Base-by-base conservation (phyloP, 441 rosid species). In the Pelargonium australe region DNA sequence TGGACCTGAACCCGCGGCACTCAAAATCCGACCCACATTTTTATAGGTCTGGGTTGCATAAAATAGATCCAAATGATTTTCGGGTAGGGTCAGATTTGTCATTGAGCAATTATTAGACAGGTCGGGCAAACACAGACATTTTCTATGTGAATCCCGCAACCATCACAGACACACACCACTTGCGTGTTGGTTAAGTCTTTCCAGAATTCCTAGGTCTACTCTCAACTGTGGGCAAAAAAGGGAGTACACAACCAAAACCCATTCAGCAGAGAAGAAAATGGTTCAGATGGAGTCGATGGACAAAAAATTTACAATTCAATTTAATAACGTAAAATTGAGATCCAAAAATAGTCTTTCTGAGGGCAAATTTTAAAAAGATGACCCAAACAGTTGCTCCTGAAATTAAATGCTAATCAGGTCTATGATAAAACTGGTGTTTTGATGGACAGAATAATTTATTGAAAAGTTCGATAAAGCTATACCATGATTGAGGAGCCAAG, bases 401-500 rank as follows among this genome's bases (percentile, higher is more conserved):
- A 68, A 9, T 7, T 14, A 62, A 49, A 14, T 47, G 55, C 9
- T 47, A 20, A 61, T 68, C 41, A 41, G 9, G 1, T 10, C 28
- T 40, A 19, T 34, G 55, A 64, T 57, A 68, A 51, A 57, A 23
- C 69, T 5, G 3, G 53, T 25, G 67, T 37, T 37, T 7, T 53
- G 58, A 70, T 62, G 66, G 47, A 69, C 63, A 47, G 20, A 16
- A 57, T 40, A 63, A 11, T 14, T 66, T 41, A 67, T 63, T 67
- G 62, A 72, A 68, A 70, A 43, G 65, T 23, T 49, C 61, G 69
- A 63, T 25, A 66, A 60, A 67, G 47, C 60, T 89, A 95, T 89
- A 95, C 99, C 99, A 95, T 47, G 99, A 85, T 75, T 95, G 95
- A 71, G 99, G 92, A 83, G 98, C 96, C 73, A 92, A 77, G 76